Evolutionary conservation across 495 filamentous ascomycete genomes (phyloP), one percentile per base, ranked within the genome.

Genomic region (Mycothermus thermophilus): DNA sequence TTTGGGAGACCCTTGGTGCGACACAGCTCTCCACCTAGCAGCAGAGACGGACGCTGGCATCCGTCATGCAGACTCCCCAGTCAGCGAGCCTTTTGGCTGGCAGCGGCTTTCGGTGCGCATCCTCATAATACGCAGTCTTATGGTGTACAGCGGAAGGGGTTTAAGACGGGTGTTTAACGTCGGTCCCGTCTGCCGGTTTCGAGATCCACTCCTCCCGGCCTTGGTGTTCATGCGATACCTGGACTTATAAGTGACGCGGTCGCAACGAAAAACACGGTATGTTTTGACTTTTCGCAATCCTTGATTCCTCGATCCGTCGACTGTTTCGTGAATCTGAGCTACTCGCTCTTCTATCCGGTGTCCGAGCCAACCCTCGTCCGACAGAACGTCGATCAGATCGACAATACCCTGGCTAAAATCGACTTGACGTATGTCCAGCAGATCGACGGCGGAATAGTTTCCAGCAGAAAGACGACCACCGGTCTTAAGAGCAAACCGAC

Each of bases 201-300:
- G 16, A 4, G 36, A 8, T 23, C 32, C 32, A 11, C 10, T 30
- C 18, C 26, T 18, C 25, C 16, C 8, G 9, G 10, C 16, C 30
- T n/a, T 14, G 30, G 17, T 11, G 30, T 16, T 11, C 21, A 12
- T 10, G 30, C 13, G 25, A 37, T n/a, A n/a, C n/a, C n/a, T n/a
- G n/a, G n/a, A n/a, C n/a, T n/a, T 37, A 30, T 37, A 37, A 37
- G 27, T 17, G 27, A 37, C 18, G 19, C 27, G 35, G 16, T 21
- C 17, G 15, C 15, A 25, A 28, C 25, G 29, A 35, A 18, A 17
- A 19, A 23, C 14, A 8, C 8, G 10, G 8, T 15, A 12, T 9
- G 24, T 35, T 13, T 25, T 20, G 13, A 17, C 8, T 2, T 13
- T 17, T 11, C n/a, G 7, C 16, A 16, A 10, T 21, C 34, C 19